A percentile compares a stretch with the other conserved stretches of the same genome.
phyloP scores from a whole-genome alignment of 2,329 filamentous ascomycete species.

The Coniochaeta sp. region DNA sequence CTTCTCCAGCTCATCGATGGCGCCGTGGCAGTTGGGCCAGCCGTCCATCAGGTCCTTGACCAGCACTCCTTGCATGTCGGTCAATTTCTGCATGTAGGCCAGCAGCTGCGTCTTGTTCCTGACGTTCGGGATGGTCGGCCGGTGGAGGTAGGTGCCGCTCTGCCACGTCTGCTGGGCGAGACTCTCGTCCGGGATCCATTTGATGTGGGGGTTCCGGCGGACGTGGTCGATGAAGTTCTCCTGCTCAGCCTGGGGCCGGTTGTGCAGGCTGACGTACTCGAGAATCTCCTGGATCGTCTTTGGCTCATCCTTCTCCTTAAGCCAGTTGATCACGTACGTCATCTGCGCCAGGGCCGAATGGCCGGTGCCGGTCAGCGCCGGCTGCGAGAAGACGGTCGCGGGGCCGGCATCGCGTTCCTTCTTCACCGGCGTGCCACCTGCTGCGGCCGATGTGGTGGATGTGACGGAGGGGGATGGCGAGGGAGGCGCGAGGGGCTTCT shows the following conservation, averaged over 20 bases:
- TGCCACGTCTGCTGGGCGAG: conserved; percentile 61
- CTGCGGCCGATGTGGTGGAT: conserved; percentile 37
- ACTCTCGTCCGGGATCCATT: conserved; percentile 47
- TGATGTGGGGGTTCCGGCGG: conserved; percentile 53
- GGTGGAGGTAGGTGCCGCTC: conserved; percentile 71
- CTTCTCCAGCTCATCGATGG: conserved; percentile 69
- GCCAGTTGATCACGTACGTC: conserved; percentile 76
- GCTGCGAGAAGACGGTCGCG: conserved; percentile 63
- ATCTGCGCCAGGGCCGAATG: conserved; percentile 81
- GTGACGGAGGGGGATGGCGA: conserved; percentile 55
- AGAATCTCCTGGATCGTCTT: conserved; percentile 71
- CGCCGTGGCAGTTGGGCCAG: conserved; percentile 77
- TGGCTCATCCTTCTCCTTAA: conserved; percentile 64
- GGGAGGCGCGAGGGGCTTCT: conserved; percentile 43
- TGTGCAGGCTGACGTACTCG: conserved; percentile 67
- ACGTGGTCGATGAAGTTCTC: conserved; percentile 61
- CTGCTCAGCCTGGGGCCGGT: conserved; percentile 53
- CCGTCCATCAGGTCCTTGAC: conserved; percentile 94
- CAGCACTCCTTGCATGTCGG: conserved; percentile 70
- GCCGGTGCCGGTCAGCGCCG: conserved; percentile 67
- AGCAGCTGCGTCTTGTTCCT: conserved; percentile 71
- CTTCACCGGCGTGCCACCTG: conserved; percentile 55
- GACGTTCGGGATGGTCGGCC: conserved; percentile 74
- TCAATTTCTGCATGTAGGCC: conserved; percentile 71
- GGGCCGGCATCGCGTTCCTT: conserved; percentile 49